A percentile compares a stretch with the other conserved stretches of the same genome.
Evolutionary conservation across 208 protist species (phyloP).

Genomic region (Trypanosoma lewisi): DNA sequence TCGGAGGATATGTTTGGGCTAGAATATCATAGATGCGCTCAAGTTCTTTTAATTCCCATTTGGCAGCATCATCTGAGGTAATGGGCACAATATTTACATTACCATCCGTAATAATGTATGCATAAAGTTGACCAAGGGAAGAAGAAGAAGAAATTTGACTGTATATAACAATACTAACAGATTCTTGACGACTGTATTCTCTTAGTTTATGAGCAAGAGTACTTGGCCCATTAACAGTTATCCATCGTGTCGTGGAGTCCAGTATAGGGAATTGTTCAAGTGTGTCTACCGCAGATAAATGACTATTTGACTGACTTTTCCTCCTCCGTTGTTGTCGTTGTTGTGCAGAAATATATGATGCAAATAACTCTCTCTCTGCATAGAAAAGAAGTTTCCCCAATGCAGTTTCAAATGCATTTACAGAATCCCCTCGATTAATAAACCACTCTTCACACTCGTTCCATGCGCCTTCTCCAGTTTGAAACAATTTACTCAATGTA

Average conservation of each 20-base stretch:
- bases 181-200: constrained; percentile 15
- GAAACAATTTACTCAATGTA: constrained; percentile 4
- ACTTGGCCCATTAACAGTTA: constrained; percentile 33
- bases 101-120: constrained; percentile 15
- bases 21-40: constrained; percentile 8
- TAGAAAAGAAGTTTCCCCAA: constrained; percentile 14
- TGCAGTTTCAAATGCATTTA: constrained; percentile 3
- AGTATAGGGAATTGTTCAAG: constrained; percentile 26
- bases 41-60: constrained; percentile 19
- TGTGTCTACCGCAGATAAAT: not conserved
- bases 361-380: constrained; percentile 8
- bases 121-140: constrained; percentile 9
- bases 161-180: constrained; percentile 22
- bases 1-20: not conserved
- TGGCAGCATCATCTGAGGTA: constrained; percentile 10
- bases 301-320: not conserved
- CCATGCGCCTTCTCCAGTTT: constrained; percentile 5
- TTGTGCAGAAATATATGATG: not conserved
- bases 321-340: not conserved
- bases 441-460: constrained; percentile 17
- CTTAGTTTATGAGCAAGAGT: constrained; percentile 33
- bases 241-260: constrained; percentile 45
- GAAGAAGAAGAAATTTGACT: constrained; percentile 2
- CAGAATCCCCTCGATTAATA: constrained; percentile 12
- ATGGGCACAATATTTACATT: constrained; percentile 9